Evolutionary conservation across 2,329 filamentous ascomycete species (phyloP), one percentile per base, ranked within the genome.

Genomic region (Fusarium pseudonygamai): DNA sequence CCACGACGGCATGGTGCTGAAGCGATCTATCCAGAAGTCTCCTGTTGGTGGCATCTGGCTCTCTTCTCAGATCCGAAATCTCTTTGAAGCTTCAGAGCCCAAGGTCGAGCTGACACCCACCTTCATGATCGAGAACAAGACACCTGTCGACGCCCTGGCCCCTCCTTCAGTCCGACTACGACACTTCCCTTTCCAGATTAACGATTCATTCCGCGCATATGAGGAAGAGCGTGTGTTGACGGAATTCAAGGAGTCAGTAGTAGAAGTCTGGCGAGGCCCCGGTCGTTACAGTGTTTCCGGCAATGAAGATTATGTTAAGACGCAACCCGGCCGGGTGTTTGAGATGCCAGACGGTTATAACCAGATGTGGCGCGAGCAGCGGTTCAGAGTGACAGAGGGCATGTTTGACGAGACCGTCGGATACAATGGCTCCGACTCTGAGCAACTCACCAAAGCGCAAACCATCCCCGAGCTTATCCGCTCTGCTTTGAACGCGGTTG

Each of bases 331-430:
- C 45, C 92, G 94, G 59, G 93, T 96, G 16, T 99, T 98, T 79
- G 96, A 99, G 85, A 96, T 99, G 89, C 96, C 96, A 15, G 94
- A 98, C 80, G 96, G 96, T 57, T 95, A 93, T 85, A 99, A 98
- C 85, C 93, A 97, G 82, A 93, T 97, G 83, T 99, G 97, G 86
- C 92, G 93, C 71, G 89, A 92, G 63, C 95, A 98, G 82, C 92
- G 96, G 57, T 98, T 93, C 87, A 90, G 91, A 75, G 92, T 94
- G 16, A 92, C 92, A 4, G 96, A 99, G 84, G 93, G 93, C 46
- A 89, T 99, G 81, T 99, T 96, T 87, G 96, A 98, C 80, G 92
- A 95, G 76, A 91, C 90, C 60, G 93, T 92, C 42, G 93, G 93
- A 7, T 90, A 94, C 60, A 82, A 84, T 7, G 79, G 83, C 18